Percentiles rank a stretch among this genome's conserved stretches.
Evolutionary conservation across 805 yeast genomes (phyloP).

Genomic region (Candida arabinofermentans): DNA sequence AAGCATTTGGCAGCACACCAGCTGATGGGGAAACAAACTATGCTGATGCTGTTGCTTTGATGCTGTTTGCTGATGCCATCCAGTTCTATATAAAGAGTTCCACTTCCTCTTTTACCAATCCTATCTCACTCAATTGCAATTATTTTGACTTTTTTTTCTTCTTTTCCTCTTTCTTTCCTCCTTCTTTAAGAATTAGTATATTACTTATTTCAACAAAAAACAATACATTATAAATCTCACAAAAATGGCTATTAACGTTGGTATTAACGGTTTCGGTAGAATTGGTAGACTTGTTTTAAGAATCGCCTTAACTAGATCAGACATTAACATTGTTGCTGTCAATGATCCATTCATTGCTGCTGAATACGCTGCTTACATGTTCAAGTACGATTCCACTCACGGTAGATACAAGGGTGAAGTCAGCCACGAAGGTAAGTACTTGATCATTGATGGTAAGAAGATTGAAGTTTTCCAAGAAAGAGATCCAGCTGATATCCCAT

Average conservation of each 20-base stretch:
- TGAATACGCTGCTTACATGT: constrained; percentile 91
- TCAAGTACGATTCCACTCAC: constrained; percentile 94
- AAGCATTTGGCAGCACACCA: too few relatives aligned
- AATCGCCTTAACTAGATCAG: constrained; percentile 69
- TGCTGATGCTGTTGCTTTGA: too few relatives aligned
- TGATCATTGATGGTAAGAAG: constrained; percentile 66
- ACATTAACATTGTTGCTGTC: constrained; percentile 80
- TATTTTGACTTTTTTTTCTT: background rate
- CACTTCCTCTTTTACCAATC: background rate
- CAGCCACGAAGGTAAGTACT: constrained; percentile 46
- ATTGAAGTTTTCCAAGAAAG: constrained; percentile 72
- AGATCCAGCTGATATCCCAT: constrained; percentile 84
- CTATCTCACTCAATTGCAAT: background rate
- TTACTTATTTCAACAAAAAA: background rate
- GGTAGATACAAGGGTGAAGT: constrained; percentile 81
- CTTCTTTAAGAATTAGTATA: background rate
- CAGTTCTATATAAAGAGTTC: constrained; percentile 1
- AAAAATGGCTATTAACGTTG: constrained; percentile 63
- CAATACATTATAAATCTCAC: background rate
- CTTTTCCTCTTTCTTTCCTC: background rate
- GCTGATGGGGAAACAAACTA: too few relatives aligned
- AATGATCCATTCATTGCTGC: constrained; percentile 89
- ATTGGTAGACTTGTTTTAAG: constrained; percentile 88
- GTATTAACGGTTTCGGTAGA: constrained; percentile 95
- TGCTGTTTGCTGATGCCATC: background rate